These are phyloP conservation scores for Mycena albidolilacea DNA, from an alignment of 768 basidiomycete genomes.

Conservation along the genomic window DNA sequence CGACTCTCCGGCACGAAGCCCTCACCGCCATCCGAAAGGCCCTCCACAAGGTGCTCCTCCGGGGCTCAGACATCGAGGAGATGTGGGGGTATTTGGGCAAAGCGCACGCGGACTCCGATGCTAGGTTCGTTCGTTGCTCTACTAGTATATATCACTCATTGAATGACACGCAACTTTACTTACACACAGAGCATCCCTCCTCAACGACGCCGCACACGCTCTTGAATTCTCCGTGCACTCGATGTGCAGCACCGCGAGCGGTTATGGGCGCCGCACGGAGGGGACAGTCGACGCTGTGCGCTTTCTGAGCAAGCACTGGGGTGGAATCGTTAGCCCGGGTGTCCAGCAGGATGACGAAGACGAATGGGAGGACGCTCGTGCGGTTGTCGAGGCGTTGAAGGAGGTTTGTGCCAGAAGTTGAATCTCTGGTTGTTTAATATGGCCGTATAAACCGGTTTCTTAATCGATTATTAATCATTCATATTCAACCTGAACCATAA, in stretches of 20 bases:
- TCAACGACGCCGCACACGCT: slow-evolving; percentile 25
- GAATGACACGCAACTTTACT: neutral
- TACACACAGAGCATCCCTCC: slow-evolving; percentile 17
- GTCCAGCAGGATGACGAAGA: slow-evolving; percentile 22
- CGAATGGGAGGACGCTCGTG: slow-evolving; percentile 39
- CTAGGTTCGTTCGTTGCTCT: neutral
- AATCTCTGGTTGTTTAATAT: neutral
- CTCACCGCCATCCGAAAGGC: slow-evolving; percentile 30
- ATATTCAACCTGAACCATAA: too few relatives aligned
- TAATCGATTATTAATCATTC: too few relatives aligned
- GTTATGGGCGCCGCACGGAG: slow-evolving; percentile 28
- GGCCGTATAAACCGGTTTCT: neutral
- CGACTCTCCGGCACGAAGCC: slow-evolving; percentile 20
- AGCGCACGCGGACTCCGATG: slow-evolving; percentile 3
- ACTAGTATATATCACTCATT: too few relatives aligned
- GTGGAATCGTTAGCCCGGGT: neutral
- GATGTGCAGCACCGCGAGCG: slow-evolving; percentile 36
- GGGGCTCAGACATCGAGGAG: slow-evolving; percentile 24
- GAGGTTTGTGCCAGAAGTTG: slow-evolving; percentile 9
- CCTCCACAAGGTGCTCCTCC: slow-evolving; percentile 34
- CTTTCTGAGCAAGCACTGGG: slow-evolving; percentile 19
- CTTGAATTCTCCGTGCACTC: slow-evolving; percentile 37
- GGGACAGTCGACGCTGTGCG: slow-evolving; percentile 32
- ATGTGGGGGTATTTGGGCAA: slow-evolving; percentile 27
- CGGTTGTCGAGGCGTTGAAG: slow-evolving; percentile 20